Percentiles rank a stretch among this genome's conserved stretches.
Conservation (phyloP, 2,329 filamentous ascomycete species). For the Orbilia javanica region DNA sequence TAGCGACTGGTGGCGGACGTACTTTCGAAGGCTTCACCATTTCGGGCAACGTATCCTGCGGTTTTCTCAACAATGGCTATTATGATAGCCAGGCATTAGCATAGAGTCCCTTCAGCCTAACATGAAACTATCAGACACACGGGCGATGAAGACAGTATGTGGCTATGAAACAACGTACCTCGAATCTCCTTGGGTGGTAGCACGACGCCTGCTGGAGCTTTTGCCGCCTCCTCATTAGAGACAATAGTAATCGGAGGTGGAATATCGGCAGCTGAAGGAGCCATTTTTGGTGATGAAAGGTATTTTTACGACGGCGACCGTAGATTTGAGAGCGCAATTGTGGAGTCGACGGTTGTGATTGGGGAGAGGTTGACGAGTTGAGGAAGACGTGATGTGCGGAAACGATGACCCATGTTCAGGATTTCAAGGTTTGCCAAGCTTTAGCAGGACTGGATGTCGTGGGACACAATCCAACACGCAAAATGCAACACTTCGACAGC, state of each 20-base stretch:
- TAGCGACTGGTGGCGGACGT: slow-evolving; percentile 48
- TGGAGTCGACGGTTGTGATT: not conserved
- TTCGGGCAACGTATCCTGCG: slow-evolving; percentile 85
- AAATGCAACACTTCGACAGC: not conserved
- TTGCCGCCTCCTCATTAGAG: slow-evolving; percentile 73
- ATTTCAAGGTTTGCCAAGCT: slow-evolving; percentile 13
- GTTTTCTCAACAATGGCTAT: slow-evolving; percentile 87
- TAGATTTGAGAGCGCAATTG: not conserved
- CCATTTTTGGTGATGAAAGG: slow-evolving; percentile 11
- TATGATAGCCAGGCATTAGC: slow-evolving; percentile 43
- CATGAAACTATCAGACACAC: slow-evolving; percentile 59
- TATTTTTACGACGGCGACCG: not conserved
- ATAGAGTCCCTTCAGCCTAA: slow-evolving; percentile 60
- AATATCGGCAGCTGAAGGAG: slow-evolving; percentile 42
- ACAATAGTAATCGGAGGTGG: slow-evolving; percentile 48
- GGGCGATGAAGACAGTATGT: slow-evolving; percentile 29
- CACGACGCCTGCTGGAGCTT: slow-evolving; percentile 84
- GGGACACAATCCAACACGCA: not conserved
- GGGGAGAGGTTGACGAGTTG: not conserved
- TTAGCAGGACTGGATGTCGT: not conserved
- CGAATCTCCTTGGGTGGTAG: slow-evolving; percentile 88
- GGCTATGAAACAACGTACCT: slow-evolving; percentile 65
- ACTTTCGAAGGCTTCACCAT: slow-evolving; percentile 77
- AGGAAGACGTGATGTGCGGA: slow-evolving; percentile 26
- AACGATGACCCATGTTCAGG: slow-evolving; percentile 18